Percentiles rank a stretch among this genome's conserved stretches.
Conservation (phyloP, 306 rosid species). For the Trichosanthes truncata region DNA sequence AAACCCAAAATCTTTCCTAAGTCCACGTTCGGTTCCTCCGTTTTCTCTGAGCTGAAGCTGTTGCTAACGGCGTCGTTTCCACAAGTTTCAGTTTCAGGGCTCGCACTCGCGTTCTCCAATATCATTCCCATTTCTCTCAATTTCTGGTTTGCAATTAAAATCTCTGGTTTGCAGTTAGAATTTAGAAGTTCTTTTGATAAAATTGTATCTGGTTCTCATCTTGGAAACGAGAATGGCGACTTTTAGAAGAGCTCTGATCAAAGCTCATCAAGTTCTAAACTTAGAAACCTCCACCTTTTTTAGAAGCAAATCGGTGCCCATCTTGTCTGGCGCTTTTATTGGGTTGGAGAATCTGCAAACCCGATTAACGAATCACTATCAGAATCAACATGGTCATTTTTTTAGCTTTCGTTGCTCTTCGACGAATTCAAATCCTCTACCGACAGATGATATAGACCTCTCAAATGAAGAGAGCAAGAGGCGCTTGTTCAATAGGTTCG, state of each 20-base stretch:
- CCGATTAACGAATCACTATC: not conserved
- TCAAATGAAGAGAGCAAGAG: constrained; percentile 65
- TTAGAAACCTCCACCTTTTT: not conserved
- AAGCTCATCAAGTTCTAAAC: not conserved
- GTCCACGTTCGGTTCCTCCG: no score
- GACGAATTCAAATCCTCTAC: constrained; percentile 10
- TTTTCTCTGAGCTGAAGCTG: no score
- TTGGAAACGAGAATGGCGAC: not conserved
- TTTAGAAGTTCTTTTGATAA: no score
- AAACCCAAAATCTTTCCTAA: no score
- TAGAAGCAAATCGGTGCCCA: not conserved
- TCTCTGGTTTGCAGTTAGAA: no score
- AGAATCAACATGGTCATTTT: constrained; percentile 11
- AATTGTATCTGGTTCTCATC: not conserved
- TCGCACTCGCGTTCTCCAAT: no score
- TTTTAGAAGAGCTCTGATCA: not conserved
- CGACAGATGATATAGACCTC: constrained; percentile 37
- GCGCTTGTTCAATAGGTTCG: constrained; percentile 60
- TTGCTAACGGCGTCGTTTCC: no score
- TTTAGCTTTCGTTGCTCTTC: constrained; percentile 25
- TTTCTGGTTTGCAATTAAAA: no score
- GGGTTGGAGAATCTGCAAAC: not conserved
- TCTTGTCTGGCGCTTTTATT: not conserved
- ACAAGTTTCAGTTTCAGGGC: no score
- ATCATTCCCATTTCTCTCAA: no score